These are phyloP conservation scores for Yamadazyma philogaea DNA, from an alignment of 805 yeast genomes.

Conservation along the genomic window DNA sequence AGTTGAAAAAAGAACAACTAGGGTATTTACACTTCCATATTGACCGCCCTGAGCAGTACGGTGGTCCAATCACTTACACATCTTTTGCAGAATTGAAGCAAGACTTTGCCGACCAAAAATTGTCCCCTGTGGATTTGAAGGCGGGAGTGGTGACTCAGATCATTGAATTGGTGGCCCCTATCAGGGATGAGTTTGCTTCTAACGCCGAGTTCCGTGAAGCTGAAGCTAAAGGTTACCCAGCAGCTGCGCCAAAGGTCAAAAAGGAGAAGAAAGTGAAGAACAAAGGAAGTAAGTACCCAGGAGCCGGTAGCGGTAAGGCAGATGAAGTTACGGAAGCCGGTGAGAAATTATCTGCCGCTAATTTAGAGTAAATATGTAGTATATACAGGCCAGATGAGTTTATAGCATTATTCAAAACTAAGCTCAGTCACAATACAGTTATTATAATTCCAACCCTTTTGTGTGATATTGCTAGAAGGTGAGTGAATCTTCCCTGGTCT, in stretches of 20 bases:
- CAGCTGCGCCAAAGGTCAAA: slow-evolving; percentile 54
- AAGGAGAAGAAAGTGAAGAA: slow-evolving; percentile 78
- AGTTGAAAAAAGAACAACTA: slow-evolving; percentile 56
- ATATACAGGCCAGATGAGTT: neutral
- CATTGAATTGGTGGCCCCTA: slow-evolving; percentile 77
- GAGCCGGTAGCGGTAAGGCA: slow-evolving; percentile 29
- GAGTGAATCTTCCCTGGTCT: too few relatives aligned
- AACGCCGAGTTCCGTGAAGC: slow-evolving; percentile 74
- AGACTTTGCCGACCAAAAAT: slow-evolving; percentile 69
- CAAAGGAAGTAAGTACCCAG: slow-evolving; percentile 90
- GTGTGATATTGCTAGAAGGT: too few relatives aligned
- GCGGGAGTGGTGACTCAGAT: slow-evolving; percentile 86
- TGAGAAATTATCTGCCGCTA: slow-evolving; percentile 38
- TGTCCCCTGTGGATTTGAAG: slow-evolving; percentile 92
- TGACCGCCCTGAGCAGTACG: slow-evolving; percentile 94
- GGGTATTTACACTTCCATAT: slow-evolving; percentile 65
- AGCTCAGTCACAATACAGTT: neutral
- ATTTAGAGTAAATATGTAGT: slow-evolving; percentile 22
- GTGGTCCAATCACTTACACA: slow-evolving; percentile 80
- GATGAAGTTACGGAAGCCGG: slow-evolving; percentile 29
- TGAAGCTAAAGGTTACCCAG: slow-evolving; percentile 81
- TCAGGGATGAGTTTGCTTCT: slow-evolving; percentile 62
- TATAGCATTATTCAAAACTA: neutral
- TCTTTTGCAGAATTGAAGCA: slow-evolving; percentile 65
- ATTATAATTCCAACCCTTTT: neutral